Conservation (phyloP, 441 rosid species). For the Brassica hybrid region DNA sequence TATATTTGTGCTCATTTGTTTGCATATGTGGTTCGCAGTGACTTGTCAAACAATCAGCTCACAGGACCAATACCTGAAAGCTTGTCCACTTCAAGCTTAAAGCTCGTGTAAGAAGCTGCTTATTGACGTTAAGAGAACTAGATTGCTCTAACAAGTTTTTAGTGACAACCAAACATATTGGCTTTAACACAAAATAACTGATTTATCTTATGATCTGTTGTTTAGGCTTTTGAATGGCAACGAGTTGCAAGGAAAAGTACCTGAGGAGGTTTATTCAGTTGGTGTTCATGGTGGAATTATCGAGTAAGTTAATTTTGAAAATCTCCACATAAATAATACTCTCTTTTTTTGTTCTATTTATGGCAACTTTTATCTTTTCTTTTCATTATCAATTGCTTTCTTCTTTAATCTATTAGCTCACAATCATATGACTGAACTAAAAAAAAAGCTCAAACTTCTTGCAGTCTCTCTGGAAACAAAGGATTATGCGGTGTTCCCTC, state of each 20-base stretch:
- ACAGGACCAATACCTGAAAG: conserved; percentile 87
- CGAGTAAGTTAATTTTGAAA: conserved; percentile 61
- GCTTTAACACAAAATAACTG: not conserved
- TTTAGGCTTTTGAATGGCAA: conserved; percentile 79
- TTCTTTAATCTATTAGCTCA: conserved; percentile 11
- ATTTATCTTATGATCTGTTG: conserved; percentile 20
- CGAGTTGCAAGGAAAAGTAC: conserved; percentile 82
- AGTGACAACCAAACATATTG: not conserved
- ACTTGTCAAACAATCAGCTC: conserved; percentile 80
- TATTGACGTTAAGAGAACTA: no score
- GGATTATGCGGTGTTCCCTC: conserved; percentile 89
- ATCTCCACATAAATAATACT: not conserved
- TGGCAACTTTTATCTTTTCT: conserved; percentile 4
- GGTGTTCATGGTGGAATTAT: conserved; percentile 94
- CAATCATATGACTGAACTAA: not conserved
- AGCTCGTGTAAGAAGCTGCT: conserved; percentile 69
- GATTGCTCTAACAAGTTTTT: not conserved
- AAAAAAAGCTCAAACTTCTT: conserved; percentile 8
- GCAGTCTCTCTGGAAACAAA: conserved; percentile 95
- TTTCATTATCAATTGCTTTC: not conserved
- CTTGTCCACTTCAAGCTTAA: conserved; percentile 69
- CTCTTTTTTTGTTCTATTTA: not conserved
- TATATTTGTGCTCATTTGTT: conserved; percentile 19
- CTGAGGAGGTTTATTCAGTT: conserved; percentile 82
- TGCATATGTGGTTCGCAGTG: conserved; percentile 52